Conservation (phyloP, 306 rosid genomes). For the Fagus sylvatica region DNA sequence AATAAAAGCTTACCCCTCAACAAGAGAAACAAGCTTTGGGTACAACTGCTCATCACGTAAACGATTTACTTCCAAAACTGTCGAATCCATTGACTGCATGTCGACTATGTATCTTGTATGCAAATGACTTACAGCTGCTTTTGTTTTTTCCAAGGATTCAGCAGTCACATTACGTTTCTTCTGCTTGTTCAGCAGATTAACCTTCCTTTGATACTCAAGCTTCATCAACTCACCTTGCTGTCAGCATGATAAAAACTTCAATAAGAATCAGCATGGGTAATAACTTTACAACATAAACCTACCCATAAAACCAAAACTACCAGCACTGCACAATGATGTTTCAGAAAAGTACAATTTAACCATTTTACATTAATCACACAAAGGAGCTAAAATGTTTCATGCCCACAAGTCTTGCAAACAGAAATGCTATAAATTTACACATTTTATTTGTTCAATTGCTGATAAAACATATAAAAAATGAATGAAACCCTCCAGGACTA, state of each 20-base stretch:
- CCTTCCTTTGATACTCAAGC: constrained; percentile 79
- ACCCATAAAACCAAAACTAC: not conserved
- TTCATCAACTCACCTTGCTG: constrained; percentile 96
- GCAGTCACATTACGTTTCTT: constrained; percentile 63
- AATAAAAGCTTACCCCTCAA: constrained; percentile 51
- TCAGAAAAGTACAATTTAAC: not conserved
- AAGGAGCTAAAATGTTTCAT: not conserved
- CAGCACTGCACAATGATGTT: not conserved
- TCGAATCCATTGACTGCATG: constrained; percentile 93
- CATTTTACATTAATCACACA: not conserved
- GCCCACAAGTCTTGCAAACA: not conserved
- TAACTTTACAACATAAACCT: not conserved
- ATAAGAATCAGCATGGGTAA: not conserved
- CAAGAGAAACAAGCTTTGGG: constrained; percentile 77
- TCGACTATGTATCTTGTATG: constrained; percentile 86
- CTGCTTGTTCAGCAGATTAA: constrained; percentile 69
- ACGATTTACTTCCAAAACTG: constrained; percentile 75
- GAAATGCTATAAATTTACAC: not conserved
- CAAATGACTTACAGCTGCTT: constrained; percentile 88
- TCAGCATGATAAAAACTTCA: constrained; percentile 9
- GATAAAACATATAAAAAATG: not conserved
- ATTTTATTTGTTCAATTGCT: not conserved
- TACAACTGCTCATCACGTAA: constrained; percentile 78
- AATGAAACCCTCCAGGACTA: not conserved
- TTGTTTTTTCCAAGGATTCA: constrained; percentile 79